Conservation (phyloP, 305 asterid species). For the Solanum hybrid region DNA sequence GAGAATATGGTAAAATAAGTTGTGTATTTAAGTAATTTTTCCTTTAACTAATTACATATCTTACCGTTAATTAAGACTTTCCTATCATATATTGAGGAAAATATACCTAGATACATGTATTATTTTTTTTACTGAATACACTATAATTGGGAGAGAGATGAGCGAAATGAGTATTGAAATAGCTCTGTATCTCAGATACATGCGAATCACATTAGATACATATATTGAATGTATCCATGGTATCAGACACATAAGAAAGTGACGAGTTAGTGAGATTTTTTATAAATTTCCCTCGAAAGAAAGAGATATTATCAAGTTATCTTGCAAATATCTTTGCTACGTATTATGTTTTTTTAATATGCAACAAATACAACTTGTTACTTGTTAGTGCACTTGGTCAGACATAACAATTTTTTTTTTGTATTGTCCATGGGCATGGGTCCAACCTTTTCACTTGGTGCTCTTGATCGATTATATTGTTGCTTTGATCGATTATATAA, state of each 20-base stretch:
- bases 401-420: not conserved
- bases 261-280: not conserved
- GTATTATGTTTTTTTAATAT: not conserved
- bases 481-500: not conserved
- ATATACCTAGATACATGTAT: no score
- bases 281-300: not conserved
- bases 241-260: no score
- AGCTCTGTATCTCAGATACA: not conserved
- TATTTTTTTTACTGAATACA: no score
- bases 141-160: not conserved
- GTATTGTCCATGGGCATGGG: not conserved
- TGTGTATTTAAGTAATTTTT: no score
- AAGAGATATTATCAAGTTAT: not conserved
- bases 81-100: not conserved
- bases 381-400: not conserved
- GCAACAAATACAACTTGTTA: not conserved
- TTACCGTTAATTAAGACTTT: not conserved
- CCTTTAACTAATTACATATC: no score
- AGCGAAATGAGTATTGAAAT: rapidly evolving
- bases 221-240: no score
- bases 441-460: not conserved
- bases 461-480: not conserved
- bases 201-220: not conserved
- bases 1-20: not conserved
- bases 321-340: not conserved